Evolutionary conservation across 2,329 filamentous ascomycete genomes (phyloP), one percentile per base, ranked within the genome.

Genomic region (Onygenales sp.): DNA sequence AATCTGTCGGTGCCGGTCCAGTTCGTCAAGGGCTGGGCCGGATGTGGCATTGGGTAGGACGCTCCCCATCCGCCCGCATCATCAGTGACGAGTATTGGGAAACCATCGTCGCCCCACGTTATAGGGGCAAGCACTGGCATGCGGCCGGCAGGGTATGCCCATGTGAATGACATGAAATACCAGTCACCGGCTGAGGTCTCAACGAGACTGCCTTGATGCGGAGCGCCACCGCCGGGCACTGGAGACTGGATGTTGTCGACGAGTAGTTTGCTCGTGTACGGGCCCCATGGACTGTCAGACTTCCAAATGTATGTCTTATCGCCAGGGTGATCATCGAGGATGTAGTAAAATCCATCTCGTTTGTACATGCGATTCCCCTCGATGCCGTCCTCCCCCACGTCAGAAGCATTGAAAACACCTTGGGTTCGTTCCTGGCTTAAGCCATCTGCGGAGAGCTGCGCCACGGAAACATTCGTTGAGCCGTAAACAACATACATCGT

Each of bases 321-420:
- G 2, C 72, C 74, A 0, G 76, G 76, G 4, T 71, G 66, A 1
- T 75, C 77, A 6, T 73, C 65, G 33, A 80, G 70, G 53, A 84
- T 77, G 57, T 80, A 83, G 65, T 83, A 83, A 1, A 60, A 63
- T 0, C 75, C 78, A 46, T 80, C 74, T 54, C 73, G 74, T 58
- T 82, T 79, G 65, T 84, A 83, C 67, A 84, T 74, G 2, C 79
- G 71, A 6, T 71, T 69, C 3, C 79, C 78, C 57, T 82, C 80
- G 4, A 82, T 65, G 11, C 56, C 56, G 10, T 17, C 4, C 61
- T 62, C 62, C 11, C 58, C 65, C 14, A 64, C 65, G 59, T 75
- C 77, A 11, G 44, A 34, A 8, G 31, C 44, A n/a, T 8, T 27
- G 31, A 31, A 52, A 3, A 82, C 74, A 17, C 67, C 56, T 54